Evolutionary conservation across 306 rosid species (phyloP), one percentile per base, ranked within the genome.

Genomic region (Lithocarpus polystachyus): DNA sequence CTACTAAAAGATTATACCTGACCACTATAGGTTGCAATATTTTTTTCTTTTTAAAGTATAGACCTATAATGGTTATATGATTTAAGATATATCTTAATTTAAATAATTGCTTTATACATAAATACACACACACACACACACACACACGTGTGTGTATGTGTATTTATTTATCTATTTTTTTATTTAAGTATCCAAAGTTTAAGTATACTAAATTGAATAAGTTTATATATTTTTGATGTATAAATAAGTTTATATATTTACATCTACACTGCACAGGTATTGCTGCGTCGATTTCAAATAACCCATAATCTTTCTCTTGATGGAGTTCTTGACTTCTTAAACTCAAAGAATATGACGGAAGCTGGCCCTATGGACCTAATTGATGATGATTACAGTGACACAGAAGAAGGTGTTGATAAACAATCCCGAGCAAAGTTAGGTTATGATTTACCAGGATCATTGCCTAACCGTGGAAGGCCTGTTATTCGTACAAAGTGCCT

Each of bases 281-380:
- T 95, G 84, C 87, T 95, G 57, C 87, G 90, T 24, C 90, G 92
- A 75, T 89, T 95, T 88, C 93, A 93, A 87, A 90, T 93, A 86
- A 92, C 99, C 76, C 90, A 72, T 78, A 95, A 95, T 85, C 94
- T 93, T 73, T 95, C 99, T 72, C 84, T 91, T 83, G 99, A 95
- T 85, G 99, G 99, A 77, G 98, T 95, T 61, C 96, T 95, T 64
- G 97, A 95, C 76, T 69, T 88, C 82, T 88, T 93, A 79, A 95
- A 95, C 88, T 93, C 99, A 45, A 93, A 90, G 88, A 95, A 91
- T 77, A 95, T 95, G 99, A 93, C 98, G 11, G 96, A 91, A 51
- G 92, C 92, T 75, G 98, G 99, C 29, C 93, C 98, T 20, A 72
- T 93, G 76, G 99, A 95, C 82, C 87, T 95, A 80, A 93, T 95